phyloP scores from a whole-genome alignment of 2,329 filamentous ascomycete species.

The Talaromyces atroroseus region DNA sequence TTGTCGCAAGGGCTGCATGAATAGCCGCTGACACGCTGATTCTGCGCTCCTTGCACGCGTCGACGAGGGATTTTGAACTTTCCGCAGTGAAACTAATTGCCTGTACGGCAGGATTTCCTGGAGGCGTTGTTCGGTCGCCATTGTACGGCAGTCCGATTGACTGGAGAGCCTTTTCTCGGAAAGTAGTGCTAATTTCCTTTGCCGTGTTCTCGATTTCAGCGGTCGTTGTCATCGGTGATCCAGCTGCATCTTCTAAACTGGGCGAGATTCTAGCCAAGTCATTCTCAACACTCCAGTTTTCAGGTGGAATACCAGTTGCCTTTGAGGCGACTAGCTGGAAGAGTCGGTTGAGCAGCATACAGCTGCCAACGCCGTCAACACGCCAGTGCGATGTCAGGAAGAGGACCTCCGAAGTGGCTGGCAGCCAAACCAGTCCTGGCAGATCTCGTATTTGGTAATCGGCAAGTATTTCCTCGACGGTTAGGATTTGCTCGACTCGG shows the following conservation, averaged over 20 bases:
- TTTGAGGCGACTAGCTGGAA: slow-evolving; percentile 2
- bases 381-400: slow-evolving; percentile 16
- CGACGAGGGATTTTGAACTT: slow-evolving; percentile 9
- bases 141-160: slow-evolving; percentile 13
- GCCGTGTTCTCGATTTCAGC: slow-evolving; percentile 9
- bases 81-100: slow-evolving; percentile 7
- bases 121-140: slow-evolving; percentile 10
- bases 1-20: slow-evolving; percentile 12
- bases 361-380: slow-evolving; percentile 13
- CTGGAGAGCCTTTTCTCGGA: slow-evolving; percentile 9
- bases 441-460: slow-evolving; percentile 4
- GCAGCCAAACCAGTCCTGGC: slow-evolving; percentile 12
- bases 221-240: slow-evolving; percentile 4
- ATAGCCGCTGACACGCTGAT: slow-evolving; percentile 15
- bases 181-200: slow-evolving; percentile 2
- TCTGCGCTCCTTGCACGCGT: slow-evolving; percentile 13
- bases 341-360: slow-evolving; percentile 12
- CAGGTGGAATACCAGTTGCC: not conserved
- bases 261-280: slow-evolving; percentile 13
- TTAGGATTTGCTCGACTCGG: slow-evolving; percentile 7
- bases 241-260: slow-evolving; percentile 15
- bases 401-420: slow-evolving; percentile 14
- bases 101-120: slow-evolving; percentile 2
- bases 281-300: not conserved
- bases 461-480: slow-evolving; percentile 9